Conservation (phyloP, 2,329 filamentous ascomycete genomes). For the Pseudonectria buxi region DNA sequence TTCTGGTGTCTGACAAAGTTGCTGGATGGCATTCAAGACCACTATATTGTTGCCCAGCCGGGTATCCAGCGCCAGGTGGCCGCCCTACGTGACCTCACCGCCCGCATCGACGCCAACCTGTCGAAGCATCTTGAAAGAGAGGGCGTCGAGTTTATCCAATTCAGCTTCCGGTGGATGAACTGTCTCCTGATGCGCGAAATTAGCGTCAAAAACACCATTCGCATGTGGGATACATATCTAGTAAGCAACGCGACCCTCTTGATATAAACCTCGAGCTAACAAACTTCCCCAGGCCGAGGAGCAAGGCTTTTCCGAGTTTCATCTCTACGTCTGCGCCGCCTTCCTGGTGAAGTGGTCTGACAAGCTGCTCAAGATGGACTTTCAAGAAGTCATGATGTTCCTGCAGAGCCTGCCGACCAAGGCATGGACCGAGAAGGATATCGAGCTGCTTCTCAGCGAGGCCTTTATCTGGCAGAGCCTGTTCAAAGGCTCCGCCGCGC, state of each 20-base stretch:
- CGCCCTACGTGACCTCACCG: constrained; percentile 81
- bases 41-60: constrained; percentile 96
- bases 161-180: constrained; percentile 99
- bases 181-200: constrained; percentile 97
- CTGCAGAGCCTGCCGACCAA: constrained; percentile 88
- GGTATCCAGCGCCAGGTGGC: constrained; percentile 93
- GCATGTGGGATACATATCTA: constrained; percentile 99
- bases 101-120: constrained; percentile 75
- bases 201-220: constrained; percentile 89
- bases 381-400: constrained; percentile 99
- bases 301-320: constrained; percentile 96
- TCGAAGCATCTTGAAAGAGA: constrained; percentile 86
- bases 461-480: constrained; percentile 98
- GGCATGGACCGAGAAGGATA: constrained; percentile 96
- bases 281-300: constrained; percentile 71
- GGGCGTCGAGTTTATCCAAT: constrained; percentile 96
- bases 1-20: constrained; percentile 99
- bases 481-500: constrained; percentile 89
- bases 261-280: background rate
- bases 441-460: constrained; percentile 89
- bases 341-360: constrained; percentile 98
- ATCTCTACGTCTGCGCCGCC: constrained; percentile 95
- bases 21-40: constrained; percentile 97
- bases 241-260: constrained; percentile 45
- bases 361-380: constrained; percentile 93